A percentile compares a stretch with the other conserved stretches of the same genome.
Conservation (phyloP, 768 basidiomycete genomes). For the Calocybe indica region DNA sequence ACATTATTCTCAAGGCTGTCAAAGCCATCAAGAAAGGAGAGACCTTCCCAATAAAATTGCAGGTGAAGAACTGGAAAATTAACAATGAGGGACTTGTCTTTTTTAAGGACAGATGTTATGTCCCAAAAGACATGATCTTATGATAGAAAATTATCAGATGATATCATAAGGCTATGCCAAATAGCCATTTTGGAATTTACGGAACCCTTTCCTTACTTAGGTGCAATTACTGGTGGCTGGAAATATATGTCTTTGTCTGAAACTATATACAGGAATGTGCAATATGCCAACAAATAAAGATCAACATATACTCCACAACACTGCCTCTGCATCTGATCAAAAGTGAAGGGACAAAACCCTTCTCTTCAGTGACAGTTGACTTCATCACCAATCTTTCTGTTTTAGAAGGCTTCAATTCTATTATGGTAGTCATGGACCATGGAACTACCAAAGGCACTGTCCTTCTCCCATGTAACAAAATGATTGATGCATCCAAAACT, state of each 20-base stretch:
- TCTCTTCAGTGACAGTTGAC: constrained; percentile 11
- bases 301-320: constrained; percentile 6
- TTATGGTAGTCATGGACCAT: constrained; percentile 20
- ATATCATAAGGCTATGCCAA: background rate
- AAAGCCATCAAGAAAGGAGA: background rate
- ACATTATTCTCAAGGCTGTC: background rate
- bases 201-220: background rate
- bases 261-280: constrained; percentile 9
- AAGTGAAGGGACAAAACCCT: background rate
- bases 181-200: background rate
- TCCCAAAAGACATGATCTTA: constrained; percentile 1
- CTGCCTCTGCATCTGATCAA: constrained; percentile 4
- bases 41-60: background rate
- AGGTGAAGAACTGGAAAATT: constrained; percentile 5
- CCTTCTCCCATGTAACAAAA: constrained; percentile 13
- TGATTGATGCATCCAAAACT: constrained; percentile 4
- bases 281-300: constrained; percentile 10
- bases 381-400: constrained; percentile 14
- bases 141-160: background rate
- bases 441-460: constrained; percentile 21
- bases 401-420: constrained; percentile 10
- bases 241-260: constrained; percentile 2
- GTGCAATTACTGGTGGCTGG: constrained; percentile 2
- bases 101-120: background rate
- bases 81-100: constrained; percentile 3